Conservation (phyloP, 176 grass and related monocot genomes). For the Canna indica region DNA sequence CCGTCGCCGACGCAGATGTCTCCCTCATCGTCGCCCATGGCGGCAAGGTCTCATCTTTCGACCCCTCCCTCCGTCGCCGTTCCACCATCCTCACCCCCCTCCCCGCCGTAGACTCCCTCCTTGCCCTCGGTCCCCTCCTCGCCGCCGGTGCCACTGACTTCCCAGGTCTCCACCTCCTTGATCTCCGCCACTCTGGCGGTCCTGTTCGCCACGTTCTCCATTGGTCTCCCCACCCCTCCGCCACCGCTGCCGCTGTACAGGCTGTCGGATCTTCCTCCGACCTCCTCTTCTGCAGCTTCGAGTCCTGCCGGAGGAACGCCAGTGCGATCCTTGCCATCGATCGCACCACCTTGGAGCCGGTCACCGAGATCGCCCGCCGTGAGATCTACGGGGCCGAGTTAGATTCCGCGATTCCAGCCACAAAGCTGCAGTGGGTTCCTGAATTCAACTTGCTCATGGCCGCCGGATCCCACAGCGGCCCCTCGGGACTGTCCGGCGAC, state of each 20-base stretch:
- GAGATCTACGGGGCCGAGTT: constrained; percentile 56
- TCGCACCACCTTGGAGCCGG: constrained; percentile 41
- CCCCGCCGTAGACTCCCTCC: constrained; percentile 50
- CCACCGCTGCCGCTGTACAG: constrained; percentile 40
- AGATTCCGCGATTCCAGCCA: constrained; percentile 51
- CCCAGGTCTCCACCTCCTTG: constrained; percentile 52
- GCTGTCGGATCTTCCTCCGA: constrained; percentile 31
- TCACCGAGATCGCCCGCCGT: constrained; percentile 49
- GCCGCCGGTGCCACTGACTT: constrained; percentile 56
- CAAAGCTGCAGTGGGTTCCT: constrained; percentile 54
- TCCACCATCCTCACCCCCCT: constrained; percentile 51
- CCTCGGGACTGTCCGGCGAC: constrained; percentile 41
- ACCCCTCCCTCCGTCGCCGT: constrained; percentile 32
- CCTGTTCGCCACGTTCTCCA: constrained; percentile 33
- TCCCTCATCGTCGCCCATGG: constrained; percentile 54
- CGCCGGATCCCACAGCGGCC: constrained; percentile 58
- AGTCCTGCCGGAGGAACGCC: constrained; percentile 61
- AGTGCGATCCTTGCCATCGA: constrained; percentile 66
- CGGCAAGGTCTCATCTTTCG: constrained; percentile 45
- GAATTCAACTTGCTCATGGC: constrained; percentile 52
- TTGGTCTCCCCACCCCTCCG: constrained; percentile 35
- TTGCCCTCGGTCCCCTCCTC: constrained; percentile 36
- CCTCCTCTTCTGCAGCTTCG: constrained; percentile 59
- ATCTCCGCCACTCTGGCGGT: constrained; percentile 6
- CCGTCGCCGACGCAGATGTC: constrained; percentile 14